phyloP scores from a whole-genome alignment of 495 filamentous ascomycete species.

The Penicillium ochrochloron region DNA sequence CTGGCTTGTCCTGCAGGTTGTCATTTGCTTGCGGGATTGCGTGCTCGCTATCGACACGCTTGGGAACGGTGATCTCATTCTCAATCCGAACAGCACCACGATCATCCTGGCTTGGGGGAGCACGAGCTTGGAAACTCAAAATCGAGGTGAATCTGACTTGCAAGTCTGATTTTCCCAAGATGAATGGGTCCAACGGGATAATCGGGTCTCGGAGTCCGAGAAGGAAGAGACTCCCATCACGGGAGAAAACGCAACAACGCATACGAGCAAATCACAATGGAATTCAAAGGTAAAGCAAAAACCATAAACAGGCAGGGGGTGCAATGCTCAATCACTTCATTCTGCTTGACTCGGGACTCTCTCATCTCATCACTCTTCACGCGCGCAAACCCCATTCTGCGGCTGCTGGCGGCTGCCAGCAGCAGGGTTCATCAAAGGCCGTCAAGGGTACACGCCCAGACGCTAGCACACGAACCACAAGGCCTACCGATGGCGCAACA shows the following conservation, averaged over 20 bases:
- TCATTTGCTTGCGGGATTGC: conserved; percentile 50
- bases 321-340: conserved; percentile 3
- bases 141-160: neutral
- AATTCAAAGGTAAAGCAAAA: conserved; percentile 2
- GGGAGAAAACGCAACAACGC: conserved; percentile 3
- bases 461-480: conserved; percentile 34
- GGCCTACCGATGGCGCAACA: conserved; percentile 42
- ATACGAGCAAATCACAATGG: conserved; percentile 6
- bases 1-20: conserved; percentile 17
- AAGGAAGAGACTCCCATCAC: neutral
- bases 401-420: conserved; percentile 7
- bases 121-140: conserved; percentile 3
- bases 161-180: neutral
- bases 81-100: conserved; percentile 7
- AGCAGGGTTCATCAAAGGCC: neutral
- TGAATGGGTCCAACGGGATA: neutral
- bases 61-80: conserved; percentile 31
- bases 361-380: neutral
- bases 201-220: too few relatives aligned
- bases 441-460: conserved; percentile 5
- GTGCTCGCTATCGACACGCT: conserved; percentile 39
- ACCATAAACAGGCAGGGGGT: neutral
- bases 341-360: neutral
- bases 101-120: neutral
- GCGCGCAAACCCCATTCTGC: neutral